Evolutionary conservation across 768 basidiomycete genomes (phyloP), one percentile per base, ranked within the genome.

Genomic region (Postia placenta): DNA sequence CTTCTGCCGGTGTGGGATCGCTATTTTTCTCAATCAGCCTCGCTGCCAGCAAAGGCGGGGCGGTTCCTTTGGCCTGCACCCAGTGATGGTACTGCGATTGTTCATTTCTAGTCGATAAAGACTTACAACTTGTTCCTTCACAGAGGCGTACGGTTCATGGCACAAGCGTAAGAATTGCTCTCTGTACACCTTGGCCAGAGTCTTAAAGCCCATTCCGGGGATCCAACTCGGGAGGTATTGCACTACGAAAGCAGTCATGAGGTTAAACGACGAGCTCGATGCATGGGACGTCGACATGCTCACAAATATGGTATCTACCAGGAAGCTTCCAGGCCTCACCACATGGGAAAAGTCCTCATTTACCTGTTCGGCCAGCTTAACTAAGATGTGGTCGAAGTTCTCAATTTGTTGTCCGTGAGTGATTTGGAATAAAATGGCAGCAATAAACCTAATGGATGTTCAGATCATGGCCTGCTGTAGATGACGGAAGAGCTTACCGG

Each of bases 151-250:
- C 4, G 60, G 60, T 5, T 46, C 46, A n/a, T 58, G 55, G 4
- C 56, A 11, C 15, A n/a, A n/a, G n/a, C n/a, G n/a, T n/a, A n/a
- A n/a, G n/a, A 25, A 9, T 17, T 39, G 7, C 54, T 37, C 41
- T 15, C n/a, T 20, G 11, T 19, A 33, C 11, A 50, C 69, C 12
- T 55, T 63, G 15, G 30, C 30, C 15, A 7, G 9, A 36, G 59
- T 57, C 52, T 69, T 60, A 35, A 69, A 69, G 0, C 64, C 61
- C 7, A 65, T 64, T n/a, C 74, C 70, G 0, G 73, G 73, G 37
- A 70, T 56, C 74, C 72, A 74, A 2, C 58, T 26, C 5, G 72
- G 72, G n/a, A 74, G 36, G 28, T 53, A 53, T 9, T 43, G 28
- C 44, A 53, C 52, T 53, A 27, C 17, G 19, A 25, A 7, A 7